Base-by-base conservation (phyloP, 768 basidiomycete species). In the Trichaptum fuscoviolaceum region DNA sequence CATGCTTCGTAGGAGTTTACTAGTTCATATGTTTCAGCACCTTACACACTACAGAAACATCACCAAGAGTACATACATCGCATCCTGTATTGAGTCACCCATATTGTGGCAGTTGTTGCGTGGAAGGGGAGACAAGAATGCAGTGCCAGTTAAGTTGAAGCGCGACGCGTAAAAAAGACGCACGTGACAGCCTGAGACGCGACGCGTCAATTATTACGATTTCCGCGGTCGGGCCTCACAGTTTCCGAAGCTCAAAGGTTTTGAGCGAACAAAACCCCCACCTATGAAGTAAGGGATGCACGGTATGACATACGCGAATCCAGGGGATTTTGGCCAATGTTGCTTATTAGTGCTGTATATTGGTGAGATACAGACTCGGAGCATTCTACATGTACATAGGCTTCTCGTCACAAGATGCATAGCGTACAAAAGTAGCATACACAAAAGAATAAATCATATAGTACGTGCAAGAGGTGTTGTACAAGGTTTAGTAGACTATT, bases 1-100 rank as follows among this genome's bases (percentile, higher is more conserved):
- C 84, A 92, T 90, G 67, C 87, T 87, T 69, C 81, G 82, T 60
- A 92, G 86, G 20, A 88, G 84, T 69, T 87, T 87, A 62, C 90
- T 92, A 67, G 12, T 61, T 34, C 25, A 57, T 17, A 42, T 6
- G 62, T 7, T 9, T 62, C 9, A 65, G 64, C 9, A 58, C 27
- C 30, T 7, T n/a, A 26, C 9, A 3, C 20, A 30, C 20, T n/a
- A 9, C 25, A 26, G 9, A n/a, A n/a, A n/a, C n/a, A n/a, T 26
- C 9, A 3, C 25, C 7, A 58, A 58, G 25, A 26, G 9, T 58
- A 34, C 25, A 25, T 61, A 61, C 59, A 61, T 61, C 23, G 59
- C 59, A 61, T 61, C 59, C 12, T 61, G 59, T 25, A 61, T 61
- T 20, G 24, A 25, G 23, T 61, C 30, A 25, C 12, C 23, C 59